Base-by-base conservation (phyloP, 805 yeast species). In the Hermanozyma aechmeae region DNA sequence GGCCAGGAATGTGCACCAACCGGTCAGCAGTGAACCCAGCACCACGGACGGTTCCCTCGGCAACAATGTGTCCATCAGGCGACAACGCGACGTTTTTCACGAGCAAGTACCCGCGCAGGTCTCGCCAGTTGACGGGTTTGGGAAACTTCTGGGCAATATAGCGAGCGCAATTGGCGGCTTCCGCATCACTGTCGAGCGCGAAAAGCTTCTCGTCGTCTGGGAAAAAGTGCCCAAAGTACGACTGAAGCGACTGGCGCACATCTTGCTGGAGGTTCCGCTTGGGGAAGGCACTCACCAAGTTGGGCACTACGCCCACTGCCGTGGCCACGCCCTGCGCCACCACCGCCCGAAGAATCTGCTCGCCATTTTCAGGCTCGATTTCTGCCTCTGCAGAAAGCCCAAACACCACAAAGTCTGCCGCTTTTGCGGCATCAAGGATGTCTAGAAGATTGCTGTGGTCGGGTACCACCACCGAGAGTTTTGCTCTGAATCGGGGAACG, bases 271-370 rank as follows among this genome's bases (percentile, higher is more conserved):
- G 71, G 48, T 84, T 84, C 45, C 71, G 76, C 53, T 79, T 80
- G 23, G 80, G 77, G 41, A 74, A 82, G 1, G 76, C 71, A 2
- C 69, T 48, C 2, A 79, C 71, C 19, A 86, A 50, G 45, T 85
- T 84, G 6, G 92, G 74, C 16, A 87, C 72, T 8, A 83, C 84
- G 16, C 93, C 92, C 32, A 80, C 60, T 2, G 76, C 77, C 4
- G 85, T 73, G 0, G 95, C 79, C 10, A 87, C 79, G 64, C 97
- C 97, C 60, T 93, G 98, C 10, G 87, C 71, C 46, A 83, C 85
- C 20, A 87, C 68, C 2, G 95, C 83, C 56, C 97, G 75, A 32
- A 92, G 65, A 16, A 87, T 74, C 46, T 84, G 87, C 57, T 92
- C 98, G 27, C 97, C 97, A 43, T 74, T 71, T 23, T 68, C 69